Percentiles rank a stretch among this genome's conserved stretches.
Conservation (phyloP, 371 early-diverging fungal species). For the Apophysomyces sp. region DNA sequence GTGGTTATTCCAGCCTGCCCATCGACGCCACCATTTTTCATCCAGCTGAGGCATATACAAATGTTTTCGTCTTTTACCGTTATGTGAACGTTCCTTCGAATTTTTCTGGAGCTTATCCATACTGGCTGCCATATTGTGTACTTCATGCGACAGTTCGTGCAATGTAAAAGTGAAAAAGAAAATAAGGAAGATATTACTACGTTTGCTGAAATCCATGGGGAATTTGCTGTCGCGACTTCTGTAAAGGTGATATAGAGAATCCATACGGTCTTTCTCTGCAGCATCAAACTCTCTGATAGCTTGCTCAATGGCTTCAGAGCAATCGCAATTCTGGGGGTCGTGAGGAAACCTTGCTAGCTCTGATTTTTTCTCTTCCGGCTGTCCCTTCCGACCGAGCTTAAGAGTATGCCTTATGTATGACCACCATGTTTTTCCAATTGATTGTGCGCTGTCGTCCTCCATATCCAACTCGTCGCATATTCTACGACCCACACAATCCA, state of each 20-base stretch:
- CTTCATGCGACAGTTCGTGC: constrained; percentile 58
- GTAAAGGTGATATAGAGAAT: constrained; percentile 25
- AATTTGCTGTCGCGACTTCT: constrained; percentile 31
- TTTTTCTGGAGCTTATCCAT: constrained; percentile 39
- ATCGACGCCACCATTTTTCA: constrained; percentile 56
- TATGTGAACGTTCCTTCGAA: constrained; percentile 23
- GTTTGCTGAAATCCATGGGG: constrained; percentile 50
- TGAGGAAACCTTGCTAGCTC: neutral
- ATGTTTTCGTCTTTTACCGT: constrained; percentile 34
- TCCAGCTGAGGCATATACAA: constrained; percentile 58
- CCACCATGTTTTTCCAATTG: constrained; percentile 36
- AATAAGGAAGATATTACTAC: constrained; percentile 62
- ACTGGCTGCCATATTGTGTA: constrained; percentile 41
- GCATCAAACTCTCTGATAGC: constrained; percentile 14
- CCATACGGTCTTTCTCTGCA: constrained; percentile 11
- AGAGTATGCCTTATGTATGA: constrained; percentile 30
- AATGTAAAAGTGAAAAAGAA: constrained; percentile 65
- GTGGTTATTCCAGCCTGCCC: constrained; percentile 46
- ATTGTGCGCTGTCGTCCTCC: constrained; percentile 47
- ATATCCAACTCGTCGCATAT: constrained; percentile 46
- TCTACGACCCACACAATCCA: constrained; percentile 48
- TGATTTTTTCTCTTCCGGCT: constrained; percentile 1
- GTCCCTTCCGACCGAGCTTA: constrained; percentile 16
- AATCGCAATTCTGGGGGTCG: constrained; percentile 10
- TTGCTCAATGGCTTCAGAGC: neutral